A percentile compares a stretch with the other conserved stretches of the same genome.
These are phyloP conservation scores for Candida incommunis DNA, from an alignment of 805 yeast genomes.

Conservation along the genomic window DNA sequence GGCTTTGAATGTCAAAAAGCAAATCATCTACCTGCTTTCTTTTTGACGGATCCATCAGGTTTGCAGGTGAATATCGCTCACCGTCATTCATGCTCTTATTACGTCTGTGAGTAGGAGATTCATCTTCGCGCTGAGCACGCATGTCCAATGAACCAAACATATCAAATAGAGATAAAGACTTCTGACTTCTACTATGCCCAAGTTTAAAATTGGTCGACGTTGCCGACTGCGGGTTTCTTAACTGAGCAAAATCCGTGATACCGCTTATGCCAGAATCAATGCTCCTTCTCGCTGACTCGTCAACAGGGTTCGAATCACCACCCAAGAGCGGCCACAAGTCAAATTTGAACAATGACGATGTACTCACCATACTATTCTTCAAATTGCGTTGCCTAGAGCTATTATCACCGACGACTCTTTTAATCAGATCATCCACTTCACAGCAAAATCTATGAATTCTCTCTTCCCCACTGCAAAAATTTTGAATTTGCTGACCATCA, in stretches of 20 bases:
- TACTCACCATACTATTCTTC: slow-evolving; percentile 12
- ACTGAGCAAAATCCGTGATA: not conserved
- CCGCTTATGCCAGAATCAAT: too few species aligned
- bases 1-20: slow-evolving; percentile 12
- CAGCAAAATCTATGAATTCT: slow-evolving; percentile 21
- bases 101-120: slow-evolving; percentile 6
- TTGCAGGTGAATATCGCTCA: not conserved
- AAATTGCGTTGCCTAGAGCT: slow-evolving; percentile 9
- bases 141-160: slow-evolving; percentile 11
- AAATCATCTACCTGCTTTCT: slow-evolving; percentile 8
- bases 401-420: slow-evolving; percentile 19
- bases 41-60: slow-evolving; percentile 1
- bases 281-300: not conserved
- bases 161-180: slow-evolving; percentile 8
- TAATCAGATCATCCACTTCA: slow-evolving; percentile 18
- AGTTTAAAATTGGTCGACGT: not conserved
- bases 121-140: slow-evolving; percentile 2
- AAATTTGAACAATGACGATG: slow-evolving; percentile 8
- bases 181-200: slow-evolving; percentile 10
- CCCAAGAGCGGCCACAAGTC: slow-evolving; percentile 15
- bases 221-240: not conserved
- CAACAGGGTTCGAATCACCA: slow-evolving; percentile 6
- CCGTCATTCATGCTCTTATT: slow-evolving; percentile 10
- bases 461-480: slow-evolving; percentile 22
- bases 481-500: slow-evolving; percentile 25